These are phyloP conservation scores for Aspergillus cavernicola DNA, from an alignment of 495 filamentous ascomycete species.

Conservation along the genomic window DNA sequence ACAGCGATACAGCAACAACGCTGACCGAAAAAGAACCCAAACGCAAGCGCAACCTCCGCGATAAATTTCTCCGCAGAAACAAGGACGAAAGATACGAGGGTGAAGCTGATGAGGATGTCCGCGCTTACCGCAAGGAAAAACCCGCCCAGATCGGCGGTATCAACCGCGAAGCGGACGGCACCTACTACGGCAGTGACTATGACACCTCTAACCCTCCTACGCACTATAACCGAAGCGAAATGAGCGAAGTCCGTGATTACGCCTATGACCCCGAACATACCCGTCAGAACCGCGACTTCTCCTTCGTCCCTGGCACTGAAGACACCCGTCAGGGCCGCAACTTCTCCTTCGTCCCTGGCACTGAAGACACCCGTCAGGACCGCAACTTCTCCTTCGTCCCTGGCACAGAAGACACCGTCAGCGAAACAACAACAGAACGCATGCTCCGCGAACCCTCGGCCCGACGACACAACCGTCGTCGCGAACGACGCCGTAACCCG, in stretches of 20 bases:
- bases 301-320: conserved; percentile 46
- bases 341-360: no score
- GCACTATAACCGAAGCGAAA: conserved; percentile 49
- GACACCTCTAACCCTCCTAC: conserved; percentile 48
- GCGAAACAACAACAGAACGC: conserved; percentile 40
- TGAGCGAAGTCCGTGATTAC: conserved; percentile 47
- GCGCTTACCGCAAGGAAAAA: conserved; percentile 79
- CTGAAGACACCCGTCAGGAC: conserved; percentile 18
- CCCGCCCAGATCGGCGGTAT: conserved; percentile 80
- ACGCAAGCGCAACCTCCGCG: conserved; percentile 36
- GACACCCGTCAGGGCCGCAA: conserved; percentile 17
- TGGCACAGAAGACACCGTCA: conserved; percentile 27
- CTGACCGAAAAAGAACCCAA: conserved; percentile 42
- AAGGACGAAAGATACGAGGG: conserved; percentile 51
- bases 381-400: no score
- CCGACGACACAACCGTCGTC: conserved; percentile 35
- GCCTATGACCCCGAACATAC: conserved; percentile 28
- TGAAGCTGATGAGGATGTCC: conserved; percentile 66
- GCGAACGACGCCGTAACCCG: conserved; percentile 26
- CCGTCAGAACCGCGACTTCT: conserved; percentile 25
- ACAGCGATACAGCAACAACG: conserved; percentile 36
- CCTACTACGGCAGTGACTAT: conserved; percentile 62
- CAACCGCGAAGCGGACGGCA: conserved; percentile 72
- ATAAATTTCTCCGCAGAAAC: conserved; percentile 35
- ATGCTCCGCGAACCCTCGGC: conserved; percentile 36